Percentiles rank a stretch among this genome's conserved stretches.
Evolutionary conservation across 148 eudicot species (phyloP).

Genomic region (Fagopyrum esculentum): DNA sequence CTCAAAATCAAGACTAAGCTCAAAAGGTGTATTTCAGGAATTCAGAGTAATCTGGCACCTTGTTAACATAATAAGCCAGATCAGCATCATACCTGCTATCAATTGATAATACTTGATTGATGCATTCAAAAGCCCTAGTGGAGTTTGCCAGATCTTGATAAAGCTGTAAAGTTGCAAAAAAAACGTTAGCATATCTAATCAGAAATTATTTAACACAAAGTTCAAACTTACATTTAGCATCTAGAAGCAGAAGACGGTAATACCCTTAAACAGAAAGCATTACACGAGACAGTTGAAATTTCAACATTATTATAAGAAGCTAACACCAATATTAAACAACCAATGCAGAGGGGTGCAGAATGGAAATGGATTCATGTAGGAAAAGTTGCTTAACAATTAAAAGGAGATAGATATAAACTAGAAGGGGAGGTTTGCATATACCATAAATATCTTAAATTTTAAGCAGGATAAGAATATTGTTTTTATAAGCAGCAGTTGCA

Average conservation of each 20-base stretch:
- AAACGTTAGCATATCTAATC: slow-evolving; percentile 2
- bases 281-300: not conserved
- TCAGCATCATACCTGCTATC: slow-evolving; percentile 50
- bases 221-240: not conserved
- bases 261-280: not conserved
- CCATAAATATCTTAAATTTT: not conserved
- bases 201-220: not conserved
- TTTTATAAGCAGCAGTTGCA: slow-evolving; percentile 3
- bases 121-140: slow-evolving; percentile 68
- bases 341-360: not conserved
- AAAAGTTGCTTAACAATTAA: not conserved
- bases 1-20: not conserved
- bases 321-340: not conserved
- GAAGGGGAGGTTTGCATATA: not conserved
- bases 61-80: not conserved
- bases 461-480: not conserved
- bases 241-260: not conserved
- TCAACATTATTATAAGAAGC: not conserved
- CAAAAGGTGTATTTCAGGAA: not conserved
- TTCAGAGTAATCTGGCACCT: not conserved
- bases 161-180: slow-evolving; percentile 40
- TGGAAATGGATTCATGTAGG: not conserved
- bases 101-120: slow-evolving; percentile 53
- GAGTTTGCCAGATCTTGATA: slow-evolving; percentile 89
- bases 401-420: not conserved